phyloP scores from a whole-genome alignment of 2,329 filamentous ascomycete genomes.

The Penicillium hordei region DNA sequence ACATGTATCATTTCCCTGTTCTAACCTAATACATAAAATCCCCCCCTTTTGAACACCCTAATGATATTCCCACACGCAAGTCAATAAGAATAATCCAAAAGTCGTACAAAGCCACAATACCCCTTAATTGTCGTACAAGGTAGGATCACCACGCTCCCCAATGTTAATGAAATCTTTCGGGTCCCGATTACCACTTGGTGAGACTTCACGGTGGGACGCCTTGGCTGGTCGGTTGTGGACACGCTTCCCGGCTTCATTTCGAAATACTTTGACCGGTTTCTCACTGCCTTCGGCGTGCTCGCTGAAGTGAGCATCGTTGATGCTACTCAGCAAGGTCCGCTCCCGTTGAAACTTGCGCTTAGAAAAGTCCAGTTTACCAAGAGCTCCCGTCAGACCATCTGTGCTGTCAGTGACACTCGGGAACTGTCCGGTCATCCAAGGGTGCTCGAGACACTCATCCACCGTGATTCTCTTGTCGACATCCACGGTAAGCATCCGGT shows the following conservation, averaged over 20 bases:
- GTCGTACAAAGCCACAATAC: neutral
- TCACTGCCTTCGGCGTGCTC: conserved; percentile 58
- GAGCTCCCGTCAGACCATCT: conserved; percentile 83
- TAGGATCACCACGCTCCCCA: conserved; percentile 82
- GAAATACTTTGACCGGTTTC: conserved; percentile 70
- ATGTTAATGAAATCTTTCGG: conserved; percentile 77
- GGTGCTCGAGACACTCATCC: conserved; percentile 86
- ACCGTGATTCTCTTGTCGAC: conserved; percentile 80
- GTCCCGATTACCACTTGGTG: conserved; percentile 66
- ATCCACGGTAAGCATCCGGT: conserved; percentile 89
- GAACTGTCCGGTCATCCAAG: conserved; percentile 71
- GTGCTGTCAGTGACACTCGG: conserved; percentile 78
- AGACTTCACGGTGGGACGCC: conserved; percentile 52
- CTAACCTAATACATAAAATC: neutral
- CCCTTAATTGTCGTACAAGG: conserved; percentile 63
- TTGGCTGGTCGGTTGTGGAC: conserved; percentile 45
- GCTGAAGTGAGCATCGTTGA: conserved; percentile 71
- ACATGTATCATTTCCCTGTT: neutral
- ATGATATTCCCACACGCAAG: neutral
- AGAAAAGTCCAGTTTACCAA: conserved; percentile 78
- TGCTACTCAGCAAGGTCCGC: conserved; percentile 76
- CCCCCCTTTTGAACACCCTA: neutral
- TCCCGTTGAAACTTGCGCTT: conserved; percentile 77
- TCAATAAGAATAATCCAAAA: conserved; percentile 2
- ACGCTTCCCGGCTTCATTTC: conserved; percentile 59